Evolutionary conservation across 768 basidiomycete genomes (phyloP), one percentile per base, ranked within the genome.

Genomic region (Calocera cornea): DNA sequence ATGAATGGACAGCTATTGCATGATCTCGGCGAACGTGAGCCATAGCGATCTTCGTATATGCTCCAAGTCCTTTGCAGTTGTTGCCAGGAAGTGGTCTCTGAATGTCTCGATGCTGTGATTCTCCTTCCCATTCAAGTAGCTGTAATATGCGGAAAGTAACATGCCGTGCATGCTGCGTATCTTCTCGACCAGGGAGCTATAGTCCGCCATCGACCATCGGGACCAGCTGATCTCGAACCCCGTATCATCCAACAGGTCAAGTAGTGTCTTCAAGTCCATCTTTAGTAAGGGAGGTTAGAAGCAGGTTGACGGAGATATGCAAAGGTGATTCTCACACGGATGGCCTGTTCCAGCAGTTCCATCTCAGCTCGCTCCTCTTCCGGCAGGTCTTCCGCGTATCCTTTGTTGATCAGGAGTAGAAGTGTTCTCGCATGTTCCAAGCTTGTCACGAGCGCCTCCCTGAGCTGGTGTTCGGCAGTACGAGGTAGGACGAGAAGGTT

Each of bases 151-250:
- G 27, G 54, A 11, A 27, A 60, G 14, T 5, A 60, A 22, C 31
- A 33, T 60, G 24, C 16, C 19, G 7, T 60, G 54, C 24, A 60
- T 16, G 54, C 14, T 22, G 54, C 19, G 54, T 10, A 33, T 60
- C 14, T 60, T 14, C 5, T 29, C 14, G 5, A 60, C 54, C 2
- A 60, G 31, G 2, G 24, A 33, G 54, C 54, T 65, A 27, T 68
- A 70, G 66, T 68, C 73, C 7, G 68, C 50, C 69, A 77, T 72
- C 14, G 71, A 70, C 65, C 69, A 76, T 12, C 69, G 67, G n/a
- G 75, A 74, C 64, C 68, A 76, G 66, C 75, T 75, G 66, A 77
- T 70, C 67, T 77, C 73, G 34, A 74, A 47, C 2, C 68, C 68
- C 10, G 75, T 73, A 31, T 69, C 70, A 1, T 65, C 71, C 11